Base-by-base conservation (phyloP, 176 grass and related monocot species). In the Canna indica region DNA sequence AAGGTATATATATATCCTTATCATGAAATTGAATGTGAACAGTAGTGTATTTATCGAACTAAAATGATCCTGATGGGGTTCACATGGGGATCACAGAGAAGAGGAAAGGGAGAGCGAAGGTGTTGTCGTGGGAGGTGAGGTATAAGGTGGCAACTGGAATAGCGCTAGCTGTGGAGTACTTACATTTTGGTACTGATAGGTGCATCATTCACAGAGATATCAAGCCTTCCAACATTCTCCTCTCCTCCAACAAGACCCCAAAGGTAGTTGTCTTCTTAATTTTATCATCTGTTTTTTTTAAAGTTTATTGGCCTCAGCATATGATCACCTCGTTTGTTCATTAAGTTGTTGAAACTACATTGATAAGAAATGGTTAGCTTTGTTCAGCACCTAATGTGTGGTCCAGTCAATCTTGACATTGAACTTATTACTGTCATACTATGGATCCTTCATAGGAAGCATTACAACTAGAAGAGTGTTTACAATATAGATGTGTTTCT, bases 221-320 rank as follows among this genome's bases (percentile, higher is more conserved):
- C 73, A 85, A 85, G 68, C 73, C 83, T 25, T 85, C 83, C 68
- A 85, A 85, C 70, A 85, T 85, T 63, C 83, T 85, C 67, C 77
- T 85, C 44, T 81, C 83, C 0, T 81, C 83, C 44, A 73, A 57
- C 72, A 81, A 81, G 60, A 77, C 50, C 16, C 83, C 83, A 22
- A 85, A 81, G 64, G 83, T 85, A 80, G 67, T 48, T 26, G 27
- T 30, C 15, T 69, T 59, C 36, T 30, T 76, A 66, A 38, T 65
- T n/a, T 11, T n/a, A 65, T 41, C 34, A n/a, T 7, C 1, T 29
- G 50, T 18, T 6, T 22, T 18, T 3, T 54, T 18, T 5, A 20
- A n/a, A 60, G 58, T 64, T n/a, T 32, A 35, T 36, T 8, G 25
- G 24, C 2, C 3, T 15, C 25, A 13, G 1, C 4, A 30, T 60